A percentile compares a stretch with the other conserved stretches of the same genome.
Evolutionary conservation across 2,329 filamentous ascomycete species (phyloP).

Genomic region (Claviceps sp.): DNA sequence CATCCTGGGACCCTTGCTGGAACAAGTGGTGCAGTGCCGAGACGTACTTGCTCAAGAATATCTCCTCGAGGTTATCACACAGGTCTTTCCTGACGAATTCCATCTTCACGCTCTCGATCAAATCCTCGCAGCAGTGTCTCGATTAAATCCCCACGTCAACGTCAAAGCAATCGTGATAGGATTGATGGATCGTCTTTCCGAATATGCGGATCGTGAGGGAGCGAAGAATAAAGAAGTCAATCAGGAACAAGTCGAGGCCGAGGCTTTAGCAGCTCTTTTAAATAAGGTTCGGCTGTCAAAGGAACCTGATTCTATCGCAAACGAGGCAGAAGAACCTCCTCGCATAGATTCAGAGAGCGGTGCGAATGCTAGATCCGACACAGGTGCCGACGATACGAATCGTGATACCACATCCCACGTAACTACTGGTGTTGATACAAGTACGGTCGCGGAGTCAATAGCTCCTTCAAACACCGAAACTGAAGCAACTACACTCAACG

Average conservation of each 20-base stretch:
- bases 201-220: constrained; percentile 84
- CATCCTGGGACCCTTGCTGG: constrained; percentile 77
- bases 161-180: constrained; percentile 97
- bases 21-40: constrained; percentile 95
- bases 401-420: constrained; percentile 7
- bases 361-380: constrained; percentile 18
- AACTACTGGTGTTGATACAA: constrained; percentile 17
- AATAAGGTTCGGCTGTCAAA: constrained; percentile 64
- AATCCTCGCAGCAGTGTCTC: constrained; percentile 81
- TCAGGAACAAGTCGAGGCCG: constrained; percentile 66
- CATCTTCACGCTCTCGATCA: constrained; percentile 94
- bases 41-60: constrained; percentile 97
- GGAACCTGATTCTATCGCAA: constrained; percentile 20
- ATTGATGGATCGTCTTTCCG: constrained; percentile 88
- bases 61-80: constrained; percentile 92
- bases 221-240: constrained; percentile 57
- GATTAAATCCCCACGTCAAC: constrained; percentile 91
- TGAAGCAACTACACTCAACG: constrained; percentile 35
- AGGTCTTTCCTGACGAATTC: constrained; percentile 97
- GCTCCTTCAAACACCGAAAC: constrained; percentile 31
- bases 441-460: constrained; percentile 18
- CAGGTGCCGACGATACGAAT: constrained; percentile 17
- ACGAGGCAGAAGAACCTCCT: constrained; percentile 12
- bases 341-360: constrained; percentile 23
- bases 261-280: constrained; percentile 65